Conservation (phyloP, 2,329 filamentous ascomycete species). For the Alternaria sp. region DNA sequence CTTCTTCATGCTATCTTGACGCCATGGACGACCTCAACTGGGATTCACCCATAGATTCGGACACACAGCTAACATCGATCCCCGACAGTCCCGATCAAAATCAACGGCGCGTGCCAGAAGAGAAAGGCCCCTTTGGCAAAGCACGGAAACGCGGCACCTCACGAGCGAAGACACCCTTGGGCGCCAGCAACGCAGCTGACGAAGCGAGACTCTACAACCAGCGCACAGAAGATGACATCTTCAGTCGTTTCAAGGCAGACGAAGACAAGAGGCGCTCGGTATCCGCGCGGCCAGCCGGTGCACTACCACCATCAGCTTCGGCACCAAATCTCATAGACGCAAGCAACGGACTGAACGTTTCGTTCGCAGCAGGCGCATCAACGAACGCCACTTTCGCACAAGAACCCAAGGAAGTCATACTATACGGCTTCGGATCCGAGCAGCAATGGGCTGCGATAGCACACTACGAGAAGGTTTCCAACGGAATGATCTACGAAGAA, state of each 20-base stretch:
- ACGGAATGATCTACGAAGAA: constrained; percentile 86
- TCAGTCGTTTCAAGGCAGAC: constrained; percentile 44
- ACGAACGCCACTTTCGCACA: constrained; percentile 51
- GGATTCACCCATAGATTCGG: neutral
- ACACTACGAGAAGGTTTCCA: constrained; percentile 83
- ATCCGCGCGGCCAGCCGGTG: constrained; percentile 26
- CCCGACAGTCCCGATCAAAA: constrained; percentile 49
- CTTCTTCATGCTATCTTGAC: neutral
- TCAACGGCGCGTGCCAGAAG: constrained; percentile 61
- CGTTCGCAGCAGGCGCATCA: constrained; percentile 33
- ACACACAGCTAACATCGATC: constrained; percentile 21
- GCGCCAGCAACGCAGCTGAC: constrained; percentile 65
- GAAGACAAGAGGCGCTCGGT: constrained; percentile 38
- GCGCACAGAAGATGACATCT: constrained; percentile 56
- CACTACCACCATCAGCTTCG: constrained; percentile 39
- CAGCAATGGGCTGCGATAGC: constrained; percentile 82
- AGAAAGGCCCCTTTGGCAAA: constrained; percentile 68
- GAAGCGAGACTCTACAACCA: constrained; percentile 53
- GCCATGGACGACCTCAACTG: constrained; percentile 1
- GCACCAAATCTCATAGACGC: constrained; percentile 42
- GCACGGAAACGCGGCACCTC: constrained; percentile 54
- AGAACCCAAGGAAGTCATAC: constrained; percentile 77
- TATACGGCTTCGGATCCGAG: constrained; percentile 79
- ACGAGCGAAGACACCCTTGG: constrained; percentile 61
- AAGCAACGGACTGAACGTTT: constrained; percentile 29